These are phyloP conservation scores for Erysimum cheiranthoides DNA, from an alignment of 345 rosid species.

Conservation along the genomic window DNA sequence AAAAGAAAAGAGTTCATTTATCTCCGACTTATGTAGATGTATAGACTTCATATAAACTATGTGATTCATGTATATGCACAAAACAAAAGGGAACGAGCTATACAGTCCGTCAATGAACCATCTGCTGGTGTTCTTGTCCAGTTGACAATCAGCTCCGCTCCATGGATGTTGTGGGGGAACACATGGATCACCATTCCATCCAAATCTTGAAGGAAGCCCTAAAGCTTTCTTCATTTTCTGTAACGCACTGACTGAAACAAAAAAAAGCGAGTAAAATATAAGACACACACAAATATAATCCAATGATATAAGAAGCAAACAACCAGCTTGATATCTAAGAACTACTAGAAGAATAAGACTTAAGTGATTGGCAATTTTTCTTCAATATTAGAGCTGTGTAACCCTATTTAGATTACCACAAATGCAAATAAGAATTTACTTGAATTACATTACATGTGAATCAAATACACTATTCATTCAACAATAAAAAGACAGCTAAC, in stretches of 20 bases:
- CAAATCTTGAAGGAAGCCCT: constrained; percentile 88
- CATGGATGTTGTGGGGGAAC: constrained; percentile 99
- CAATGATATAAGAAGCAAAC: not conserved
- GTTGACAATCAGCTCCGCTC: constrained; percentile 90
- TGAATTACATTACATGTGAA: not conserved
- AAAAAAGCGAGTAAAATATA: constrained; percentile 38
- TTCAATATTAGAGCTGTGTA: not conserved
- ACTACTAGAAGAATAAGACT: constrained; percentile 1
- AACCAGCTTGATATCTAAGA: constrained; percentile 15
- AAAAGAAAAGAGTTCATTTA: constrained; percentile 3
- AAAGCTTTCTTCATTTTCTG: constrained; percentile 71
- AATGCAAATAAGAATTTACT: not conserved
- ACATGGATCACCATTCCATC: constrained; percentile 99
- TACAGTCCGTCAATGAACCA: constrained; percentile 99
- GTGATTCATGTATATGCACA: constrained; percentile 4
- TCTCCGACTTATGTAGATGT: constrained; percentile 15
- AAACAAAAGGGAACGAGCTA: constrained; percentile 24
- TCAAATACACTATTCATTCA: not conserved
- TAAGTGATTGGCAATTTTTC: not conserved
- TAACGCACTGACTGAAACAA: constrained; percentile 70
- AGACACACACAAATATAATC: not conserved
- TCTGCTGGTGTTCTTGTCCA: constrained; percentile 64
- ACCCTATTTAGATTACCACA: not conserved
- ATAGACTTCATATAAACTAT: not conserved
- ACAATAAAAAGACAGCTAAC: not conserved